Evolutionary conservation across 2,329 filamentous ascomycete genomes (phyloP).

Genomic region (Colletotrichum brevisporum): DNA sequence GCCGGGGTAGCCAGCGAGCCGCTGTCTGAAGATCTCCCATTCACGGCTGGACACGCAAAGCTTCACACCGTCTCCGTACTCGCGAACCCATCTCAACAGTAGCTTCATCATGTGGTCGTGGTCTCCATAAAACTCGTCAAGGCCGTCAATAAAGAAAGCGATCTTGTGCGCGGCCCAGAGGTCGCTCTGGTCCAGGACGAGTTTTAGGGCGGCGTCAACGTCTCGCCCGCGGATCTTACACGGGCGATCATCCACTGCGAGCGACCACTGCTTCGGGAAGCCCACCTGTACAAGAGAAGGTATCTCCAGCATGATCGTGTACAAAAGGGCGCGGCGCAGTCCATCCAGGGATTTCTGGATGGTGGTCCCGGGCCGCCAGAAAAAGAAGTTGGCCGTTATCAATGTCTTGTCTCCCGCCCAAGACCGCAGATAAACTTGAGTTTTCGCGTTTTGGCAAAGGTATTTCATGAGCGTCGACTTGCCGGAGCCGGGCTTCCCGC

Average conservation of each 20-base stretch:
- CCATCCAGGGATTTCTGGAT: constrained; percentile 15
- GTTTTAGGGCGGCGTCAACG: not conserved
- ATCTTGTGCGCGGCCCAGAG: constrained; percentile 1
- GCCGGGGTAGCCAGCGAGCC: not conserved
- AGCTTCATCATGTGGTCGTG: constrained; percentile 7
- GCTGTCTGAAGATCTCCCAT: constrained; percentile 9
- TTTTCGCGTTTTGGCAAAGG: not conserved
- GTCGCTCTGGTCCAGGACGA: not conserved
- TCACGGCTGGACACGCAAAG: constrained; percentile 14
- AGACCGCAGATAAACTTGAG: not conserved
- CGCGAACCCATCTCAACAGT: not conserved
- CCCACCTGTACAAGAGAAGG: not conserved
- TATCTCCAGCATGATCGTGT: not conserved
- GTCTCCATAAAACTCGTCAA: constrained; percentile 26
- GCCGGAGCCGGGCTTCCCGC: constrained; percentile 21
- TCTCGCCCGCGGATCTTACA: not conserved
- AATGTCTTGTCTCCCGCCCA: constrained; percentile 24
- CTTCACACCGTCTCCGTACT: not conserved
- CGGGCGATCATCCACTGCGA: not conserved
- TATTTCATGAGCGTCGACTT: constrained; percentile 32
- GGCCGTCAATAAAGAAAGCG: constrained; percentile 23
- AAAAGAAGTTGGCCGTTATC: constrained; percentile 19
- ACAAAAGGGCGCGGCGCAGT: not conserved
- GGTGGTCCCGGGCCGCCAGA: constrained; percentile 7
- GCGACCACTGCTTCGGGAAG: not conserved